These are phyloP conservation scores for Tanacetum coccineum DNA, from an alignment of 129 eudicot species.

Conservation along the genomic window DNA sequence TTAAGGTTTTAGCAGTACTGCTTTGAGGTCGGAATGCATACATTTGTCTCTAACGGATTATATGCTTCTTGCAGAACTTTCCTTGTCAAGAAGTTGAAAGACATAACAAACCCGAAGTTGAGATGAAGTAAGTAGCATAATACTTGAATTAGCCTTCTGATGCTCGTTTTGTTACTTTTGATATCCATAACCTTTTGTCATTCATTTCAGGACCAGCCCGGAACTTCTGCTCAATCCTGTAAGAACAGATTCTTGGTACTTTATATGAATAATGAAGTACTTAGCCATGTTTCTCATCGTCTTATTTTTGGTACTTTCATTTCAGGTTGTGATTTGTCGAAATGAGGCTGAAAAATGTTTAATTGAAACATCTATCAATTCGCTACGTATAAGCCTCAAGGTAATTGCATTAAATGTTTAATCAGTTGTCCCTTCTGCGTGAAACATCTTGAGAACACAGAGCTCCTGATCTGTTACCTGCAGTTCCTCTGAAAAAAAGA, in stretches of 20 bases:
- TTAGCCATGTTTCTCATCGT: background rate
- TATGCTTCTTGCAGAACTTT: conserved; percentile 62
- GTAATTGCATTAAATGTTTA: conserved; percentile 28
- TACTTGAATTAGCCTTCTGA: background rate
- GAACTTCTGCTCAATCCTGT: conserved; percentile 96
- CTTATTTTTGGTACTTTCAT: conserved; percentile 6
- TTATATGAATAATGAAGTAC: background rate
- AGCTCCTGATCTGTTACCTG: conserved; percentile 5
- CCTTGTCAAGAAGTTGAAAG: conserved; percentile 98
- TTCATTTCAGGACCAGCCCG: conserved; percentile 81
- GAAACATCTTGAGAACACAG: background rate
- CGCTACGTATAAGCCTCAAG: conserved; percentile 93
- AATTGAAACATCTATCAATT: conserved; percentile 95
- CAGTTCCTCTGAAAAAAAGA: conserved; percentile 10
- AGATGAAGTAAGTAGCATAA: conserved; percentile 60
- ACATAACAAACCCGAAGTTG: conserved; percentile 93
- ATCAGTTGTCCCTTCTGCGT: background rate
- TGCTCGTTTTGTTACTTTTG: background rate
- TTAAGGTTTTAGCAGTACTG: background rate
- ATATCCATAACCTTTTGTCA: background rate
- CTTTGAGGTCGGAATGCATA: background rate
- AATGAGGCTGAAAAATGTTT: conserved; percentile 98
- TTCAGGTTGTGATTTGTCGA: conserved; percentile 90
- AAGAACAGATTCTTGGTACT: conserved; percentile 36
- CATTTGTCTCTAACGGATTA: background rate